Conservation (phyloP, 345 rosid genomes). For the Hibiscus tridactylites region DNA sequence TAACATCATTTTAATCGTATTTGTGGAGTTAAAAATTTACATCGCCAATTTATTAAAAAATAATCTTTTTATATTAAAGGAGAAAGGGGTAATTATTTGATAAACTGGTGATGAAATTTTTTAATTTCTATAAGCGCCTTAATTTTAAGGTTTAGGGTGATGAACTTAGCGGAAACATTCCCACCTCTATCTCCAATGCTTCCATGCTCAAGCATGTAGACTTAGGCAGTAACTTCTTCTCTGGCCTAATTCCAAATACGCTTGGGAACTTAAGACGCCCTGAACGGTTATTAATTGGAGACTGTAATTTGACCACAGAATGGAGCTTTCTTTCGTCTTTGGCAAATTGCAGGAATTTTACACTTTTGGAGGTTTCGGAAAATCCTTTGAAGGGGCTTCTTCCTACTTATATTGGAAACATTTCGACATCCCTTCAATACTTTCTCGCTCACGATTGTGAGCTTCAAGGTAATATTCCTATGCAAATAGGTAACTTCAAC, state of each 20-base stretch:
- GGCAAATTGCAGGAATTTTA: constrained; percentile 1
- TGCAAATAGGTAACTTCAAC: background rate
- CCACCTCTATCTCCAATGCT: background rate
- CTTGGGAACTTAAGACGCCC: background rate
- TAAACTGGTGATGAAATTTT: too few relatives aligned
- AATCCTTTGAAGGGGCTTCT: constrained; percentile 5
- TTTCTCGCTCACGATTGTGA: background rate
- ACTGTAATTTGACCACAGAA: background rate
- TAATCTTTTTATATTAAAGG: too few relatives aligned
- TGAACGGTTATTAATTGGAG: fast-evolving
- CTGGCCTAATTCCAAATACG: background rate
- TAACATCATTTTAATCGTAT: too few relatives aligned
- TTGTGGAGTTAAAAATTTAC: too few relatives aligned
- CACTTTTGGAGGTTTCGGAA: fast-evolving
- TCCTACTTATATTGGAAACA: constrained; percentile 8
- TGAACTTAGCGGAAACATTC: background rate
- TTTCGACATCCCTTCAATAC: background rate
- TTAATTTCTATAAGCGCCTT: too few relatives aligned
- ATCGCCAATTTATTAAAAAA: too few relatives aligned
- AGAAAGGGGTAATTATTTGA: too few relatives aligned
- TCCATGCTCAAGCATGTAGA: background rate
- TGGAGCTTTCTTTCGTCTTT: background rate
- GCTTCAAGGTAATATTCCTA: background rate
- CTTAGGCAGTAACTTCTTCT: background rate
- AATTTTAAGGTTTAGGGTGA: too few relatives aligned